A percentile compares a stretch with the other conserved stretches of the same genome.
phyloP scores from a whole-genome alignment of 345 rosid species.

The Toxicodendron radicans region DNA sequence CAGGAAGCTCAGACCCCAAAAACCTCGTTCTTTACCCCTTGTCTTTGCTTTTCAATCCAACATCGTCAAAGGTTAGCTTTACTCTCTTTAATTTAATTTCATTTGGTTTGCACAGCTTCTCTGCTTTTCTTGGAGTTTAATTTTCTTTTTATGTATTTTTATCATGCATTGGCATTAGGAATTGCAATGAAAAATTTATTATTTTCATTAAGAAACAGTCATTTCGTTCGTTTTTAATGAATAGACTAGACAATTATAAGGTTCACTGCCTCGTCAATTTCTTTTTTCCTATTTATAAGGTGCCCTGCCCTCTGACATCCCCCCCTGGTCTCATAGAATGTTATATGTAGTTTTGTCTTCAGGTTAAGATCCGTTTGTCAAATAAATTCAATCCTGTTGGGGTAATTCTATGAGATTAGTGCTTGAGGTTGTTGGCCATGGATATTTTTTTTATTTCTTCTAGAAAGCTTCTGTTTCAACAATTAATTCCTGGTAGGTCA shows the following conservation, averaged over 20 bases:
- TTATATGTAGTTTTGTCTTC: background rate
- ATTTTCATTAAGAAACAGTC: background rate
- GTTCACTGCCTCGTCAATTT: background rate
- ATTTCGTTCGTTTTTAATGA: background rate
- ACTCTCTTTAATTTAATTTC: background rate
- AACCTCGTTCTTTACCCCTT: conserved; percentile 27
- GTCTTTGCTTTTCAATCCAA: conserved; percentile 48
- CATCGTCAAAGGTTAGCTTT: conserved; percentile 50
- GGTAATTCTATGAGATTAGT: no score
- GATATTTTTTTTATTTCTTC: background rate
- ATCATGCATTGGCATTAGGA: background rate
- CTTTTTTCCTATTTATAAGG: background rate
- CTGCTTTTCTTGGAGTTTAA: background rate
- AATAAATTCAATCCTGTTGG: background rate
- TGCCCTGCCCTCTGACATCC: background rate
- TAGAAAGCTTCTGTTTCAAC: background rate
- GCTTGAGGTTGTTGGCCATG: background rate
- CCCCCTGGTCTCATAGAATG: background rate
- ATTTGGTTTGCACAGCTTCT: background rate
- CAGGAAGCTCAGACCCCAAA: conserved; percentile 21
- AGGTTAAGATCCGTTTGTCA: background rate
- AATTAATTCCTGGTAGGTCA: background rate
- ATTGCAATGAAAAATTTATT: background rate
- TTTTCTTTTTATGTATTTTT: background rate
- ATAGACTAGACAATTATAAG: background rate